Conservation (phyloP, 225 moss, liverwort and hornwort species). For the Anthoceros angustus region DNA sequence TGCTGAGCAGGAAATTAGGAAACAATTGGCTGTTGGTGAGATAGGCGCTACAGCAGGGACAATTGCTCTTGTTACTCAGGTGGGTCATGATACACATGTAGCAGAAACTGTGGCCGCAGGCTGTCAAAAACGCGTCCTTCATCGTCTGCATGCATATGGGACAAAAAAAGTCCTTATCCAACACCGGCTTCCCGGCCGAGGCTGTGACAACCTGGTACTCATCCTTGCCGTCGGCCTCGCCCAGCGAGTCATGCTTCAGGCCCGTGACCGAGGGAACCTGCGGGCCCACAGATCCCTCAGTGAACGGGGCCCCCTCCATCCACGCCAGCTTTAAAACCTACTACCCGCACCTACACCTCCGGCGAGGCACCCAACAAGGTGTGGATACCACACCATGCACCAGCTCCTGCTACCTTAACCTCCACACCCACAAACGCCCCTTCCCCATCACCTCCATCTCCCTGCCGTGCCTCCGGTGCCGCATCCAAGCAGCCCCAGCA, state of each 20-base stretch:
- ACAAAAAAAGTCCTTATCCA: conserved; percentile 91
- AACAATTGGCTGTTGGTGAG: conserved; percentile 67
- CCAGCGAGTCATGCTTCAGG: conserved; percentile 43
- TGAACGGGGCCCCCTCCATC: conserved; percentile 45
- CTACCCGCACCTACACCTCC: background rate
- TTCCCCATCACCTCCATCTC: no score
- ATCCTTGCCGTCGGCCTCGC: conserved; percentile 40
- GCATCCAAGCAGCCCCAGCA: no score
- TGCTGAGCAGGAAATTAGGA: conserved; percentile 77
- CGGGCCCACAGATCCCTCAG: conserved; percentile 53
- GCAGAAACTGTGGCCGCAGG: conserved; percentile 97
- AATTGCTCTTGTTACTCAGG: conserved; percentile 73
- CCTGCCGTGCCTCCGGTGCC: no score
- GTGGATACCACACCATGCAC: no score
- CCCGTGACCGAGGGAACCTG: conserved; percentile 54
- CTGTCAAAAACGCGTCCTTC: conserved; percentile 88
- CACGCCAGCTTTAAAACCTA: background rate
- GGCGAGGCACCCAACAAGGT: no score
- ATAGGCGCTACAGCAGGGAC: conserved; percentile 69
- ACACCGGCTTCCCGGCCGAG: conserved; percentile 28
- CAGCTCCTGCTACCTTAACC: no score
- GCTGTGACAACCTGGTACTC: conserved; percentile 35
- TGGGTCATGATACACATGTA: conserved; percentile 92
- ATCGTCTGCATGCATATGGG: conserved; percentile 97
- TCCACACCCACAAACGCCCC: no score